phyloP scores from a whole-genome alignment of 495 filamentous ascomycete species.

The Ramalina peruviana region DNA sequence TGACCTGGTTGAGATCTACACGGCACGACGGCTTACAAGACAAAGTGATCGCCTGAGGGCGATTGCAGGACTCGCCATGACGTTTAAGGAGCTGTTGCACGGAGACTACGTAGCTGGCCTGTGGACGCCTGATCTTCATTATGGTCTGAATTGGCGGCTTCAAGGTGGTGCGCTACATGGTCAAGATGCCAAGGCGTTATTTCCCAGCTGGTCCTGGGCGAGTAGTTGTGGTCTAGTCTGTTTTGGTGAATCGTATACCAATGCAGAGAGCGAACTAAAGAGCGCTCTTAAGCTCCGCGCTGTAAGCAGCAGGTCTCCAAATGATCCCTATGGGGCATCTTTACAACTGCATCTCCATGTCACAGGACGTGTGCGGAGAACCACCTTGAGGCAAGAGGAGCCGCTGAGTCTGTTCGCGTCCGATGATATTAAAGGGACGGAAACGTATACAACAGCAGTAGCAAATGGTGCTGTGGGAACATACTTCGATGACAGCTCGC shows the following conservation, averaged over 20 bases:
- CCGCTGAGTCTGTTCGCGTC: too few species aligned
- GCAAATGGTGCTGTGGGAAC: too few species aligned
- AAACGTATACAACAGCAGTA: too few species aligned
- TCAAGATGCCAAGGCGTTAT: not conserved
- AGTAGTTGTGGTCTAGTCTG: not conserved
- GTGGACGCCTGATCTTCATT: not conserved
- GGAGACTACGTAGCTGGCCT: not conserved
- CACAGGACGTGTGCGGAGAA: too few species aligned
- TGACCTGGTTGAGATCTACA: not conserved
- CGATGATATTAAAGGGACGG: too few species aligned
- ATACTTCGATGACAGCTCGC: too few species aligned
- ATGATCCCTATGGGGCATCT: too few species aligned
- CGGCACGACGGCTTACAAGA: not conserved
- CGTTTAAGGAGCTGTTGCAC: not conserved
- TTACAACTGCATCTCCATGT: too few species aligned
- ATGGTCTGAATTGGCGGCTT: not conserved
- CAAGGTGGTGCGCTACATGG: not conserved
- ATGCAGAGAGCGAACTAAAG: not conserved
- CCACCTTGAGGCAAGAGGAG: too few species aligned
- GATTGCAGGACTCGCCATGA: not conserved
- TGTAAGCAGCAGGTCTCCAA: too few species aligned
- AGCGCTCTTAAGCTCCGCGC: too few species aligned
- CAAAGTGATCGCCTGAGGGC: not conserved
- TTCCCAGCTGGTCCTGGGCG: not conserved
- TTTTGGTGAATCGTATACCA: not conserved